Base-by-base conservation (phyloP, 129 eudicot genomes). In the Helianthus tuberosus region DNA sequence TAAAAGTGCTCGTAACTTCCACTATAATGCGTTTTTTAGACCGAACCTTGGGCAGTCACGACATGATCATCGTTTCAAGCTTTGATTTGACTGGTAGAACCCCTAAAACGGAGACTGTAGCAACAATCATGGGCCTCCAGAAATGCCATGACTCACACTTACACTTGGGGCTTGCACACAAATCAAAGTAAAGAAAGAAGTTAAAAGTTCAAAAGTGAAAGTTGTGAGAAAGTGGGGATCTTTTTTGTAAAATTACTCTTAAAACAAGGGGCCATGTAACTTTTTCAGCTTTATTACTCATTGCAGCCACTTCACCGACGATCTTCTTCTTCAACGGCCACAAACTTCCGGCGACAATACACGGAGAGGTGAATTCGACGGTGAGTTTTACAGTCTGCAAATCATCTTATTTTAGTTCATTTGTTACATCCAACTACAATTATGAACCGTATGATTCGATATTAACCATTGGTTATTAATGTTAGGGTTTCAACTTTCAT, bases 271-370 rank as follows among this genome's bases (percentile, higher is more conserved):
- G 1, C 27, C 43, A 55, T 25, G 52, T 23, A 23, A 58, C 46
- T 27, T 44, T 44, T 13, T 73, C 27, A 39, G 43, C 67, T 43
- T n/a, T 9, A 73, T 60, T 49, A 32, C 35, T 14, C 36, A 20
- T 17, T 55, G 61, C 61, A 54, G 50, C 47, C 46, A 5, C 64
- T 69, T 8, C 11, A 69, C 50, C 4, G 51, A 41, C 47, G 68
- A 64, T 50, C 71, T 74, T 74, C 78, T 74, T 64, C 78, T 36
- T 11, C 77, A 27, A 72, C 78, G 71, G 63, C 36, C 32, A 57
- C 63, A 29, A 20, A 23, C 36, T 53, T 15, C 63, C 36, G 39
- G 23, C 73, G 57, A 58, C 43, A 13, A 72, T 12, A 72, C 6
- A 13, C 65, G 62, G 39, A 46, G 38, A 44, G 15, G 47, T 46